Conservation (phyloP, 2,329 filamentous ascomycete genomes). For the Cytospora chrysosperma region DNA sequence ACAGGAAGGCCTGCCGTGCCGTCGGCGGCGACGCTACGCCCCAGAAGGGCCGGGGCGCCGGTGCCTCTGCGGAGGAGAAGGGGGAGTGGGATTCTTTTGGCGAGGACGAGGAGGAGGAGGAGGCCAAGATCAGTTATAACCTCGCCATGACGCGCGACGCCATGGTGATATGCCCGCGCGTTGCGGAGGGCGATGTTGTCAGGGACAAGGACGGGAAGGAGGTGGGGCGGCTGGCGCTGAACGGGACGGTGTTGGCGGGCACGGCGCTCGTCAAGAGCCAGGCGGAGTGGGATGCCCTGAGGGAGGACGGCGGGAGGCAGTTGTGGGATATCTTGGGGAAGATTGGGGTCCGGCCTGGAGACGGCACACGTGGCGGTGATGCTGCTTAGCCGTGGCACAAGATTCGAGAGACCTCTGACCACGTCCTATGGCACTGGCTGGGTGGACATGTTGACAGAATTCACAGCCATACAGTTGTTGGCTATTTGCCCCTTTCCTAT, state of each 20-base stretch:
- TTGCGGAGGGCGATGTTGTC: conserved; percentile 47
- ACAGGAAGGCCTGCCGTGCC: conserved; percentile 44
- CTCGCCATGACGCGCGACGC: conserved; percentile 55
- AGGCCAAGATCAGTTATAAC: conserved; percentile 62
- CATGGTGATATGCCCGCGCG: conserved; percentile 55
- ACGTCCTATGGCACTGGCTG: too few relatives aligned
- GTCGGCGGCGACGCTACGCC: conserved; percentile 20
- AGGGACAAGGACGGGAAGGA: conserved; percentile 29
- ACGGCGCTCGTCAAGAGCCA: conserved; percentile 62
- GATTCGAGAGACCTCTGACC: too few relatives aligned
- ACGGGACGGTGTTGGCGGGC: conserved; percentile 63
- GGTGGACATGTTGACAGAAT: too few relatives aligned
- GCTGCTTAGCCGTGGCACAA: too few relatives aligned
- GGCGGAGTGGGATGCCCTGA: conserved; percentile 56
- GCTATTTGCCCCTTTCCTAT: too few relatives aligned
- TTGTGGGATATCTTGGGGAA: conserved; percentile 40
- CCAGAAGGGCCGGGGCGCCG: neutral
- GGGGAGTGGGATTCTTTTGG: neutral
- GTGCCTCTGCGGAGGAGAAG: conserved; percentile 1
- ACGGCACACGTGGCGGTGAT: neutral
- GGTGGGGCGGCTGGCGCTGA: conserved; percentile 50
- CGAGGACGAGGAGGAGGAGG: conserved; percentile 35
- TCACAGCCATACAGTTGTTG: too few relatives aligned
- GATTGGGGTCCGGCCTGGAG: conserved; percentile 39
- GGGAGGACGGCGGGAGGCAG: conserved; percentile 36